phyloP scores from a whole-genome alignment of 2,329 filamentous ascomycete genomes.

The Epichloe baconii region DNA sequence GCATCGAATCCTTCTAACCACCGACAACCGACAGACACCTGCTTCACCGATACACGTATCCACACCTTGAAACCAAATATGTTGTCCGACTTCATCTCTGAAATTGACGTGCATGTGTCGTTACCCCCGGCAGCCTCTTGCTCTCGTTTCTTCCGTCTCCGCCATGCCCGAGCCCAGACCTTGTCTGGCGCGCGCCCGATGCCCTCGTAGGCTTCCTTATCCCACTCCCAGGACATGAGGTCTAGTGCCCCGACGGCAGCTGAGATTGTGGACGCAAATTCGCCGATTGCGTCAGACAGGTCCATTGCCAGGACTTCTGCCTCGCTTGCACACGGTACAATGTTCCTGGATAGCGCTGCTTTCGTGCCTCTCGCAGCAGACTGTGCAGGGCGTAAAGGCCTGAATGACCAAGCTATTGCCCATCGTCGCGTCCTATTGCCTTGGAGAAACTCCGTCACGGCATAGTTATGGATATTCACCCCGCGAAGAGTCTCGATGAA shows the following conservation, averaged over 20 bases:
- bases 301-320: constrained; percentile 32
- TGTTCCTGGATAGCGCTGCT: constrained; percentile 21
- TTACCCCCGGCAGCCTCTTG: constrained; percentile 23
- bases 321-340: constrained; percentile 32
- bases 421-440: constrained; percentile 70
- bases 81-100: constrained; percentile 18
- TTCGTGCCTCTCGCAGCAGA: constrained; percentile 31
- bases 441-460: constrained; percentile 67
- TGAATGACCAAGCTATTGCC: constrained; percentile 83
- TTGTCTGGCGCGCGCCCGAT: constrained; percentile 53
- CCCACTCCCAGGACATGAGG: constrained; percentile 51
- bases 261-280: constrained; percentile 23
- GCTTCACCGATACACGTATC: constrained; percentile 26
- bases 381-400: constrained; percentile 46
- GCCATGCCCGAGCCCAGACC: constrained; percentile 66
- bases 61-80: constrained; percentile 46
- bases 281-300: constrained; percentile 25
- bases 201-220: constrained; percentile 37
- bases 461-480: constrained; percentile 58
- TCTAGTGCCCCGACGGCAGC: constrained; percentile 41
- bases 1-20: constrained; percentile 60
- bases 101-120: constrained; percentile 1
- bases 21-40: constrained; percentile 39
- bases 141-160: constrained; percentile 44
- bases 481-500: constrained; percentile 47